Conservation (phyloP, 768 basidiomycete genomes). For the Leccinum obscurum region DNA sequence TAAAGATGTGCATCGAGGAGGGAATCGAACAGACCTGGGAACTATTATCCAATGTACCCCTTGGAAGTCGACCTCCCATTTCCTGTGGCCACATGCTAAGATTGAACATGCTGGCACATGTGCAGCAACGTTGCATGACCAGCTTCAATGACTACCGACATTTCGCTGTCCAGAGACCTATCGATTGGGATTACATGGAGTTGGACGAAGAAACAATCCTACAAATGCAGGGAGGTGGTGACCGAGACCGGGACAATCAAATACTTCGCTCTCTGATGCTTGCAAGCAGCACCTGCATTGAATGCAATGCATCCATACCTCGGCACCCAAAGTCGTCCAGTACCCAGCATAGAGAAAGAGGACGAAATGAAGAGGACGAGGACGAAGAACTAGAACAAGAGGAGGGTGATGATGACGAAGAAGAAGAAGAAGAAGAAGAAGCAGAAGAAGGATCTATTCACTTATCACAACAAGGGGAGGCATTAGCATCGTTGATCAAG, state of each 20-base stretch:
- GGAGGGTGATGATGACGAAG: not conserved
- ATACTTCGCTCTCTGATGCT: not conserved
- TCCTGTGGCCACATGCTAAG: conserved; percentile 4
- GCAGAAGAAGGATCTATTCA: not conserved
- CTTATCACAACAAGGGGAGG: not conserved
- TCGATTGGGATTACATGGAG: not conserved
- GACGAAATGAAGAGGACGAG: not conserved
- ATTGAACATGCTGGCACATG: not conserved
- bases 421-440: too few species aligned
- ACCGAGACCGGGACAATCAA: not conserved
- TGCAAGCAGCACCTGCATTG: not conserved
- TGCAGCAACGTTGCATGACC: not conserved
- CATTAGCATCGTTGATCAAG: not conserved
- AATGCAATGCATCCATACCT: not conserved
- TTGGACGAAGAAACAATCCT: not conserved
- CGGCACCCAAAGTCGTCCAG: not conserved
- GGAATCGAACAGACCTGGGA: not conserved
- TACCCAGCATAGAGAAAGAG: too few species aligned
- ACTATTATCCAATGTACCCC: not conserved
- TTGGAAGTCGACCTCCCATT: not conserved
- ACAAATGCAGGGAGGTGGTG: not conserved
- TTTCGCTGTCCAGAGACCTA: not conserved
- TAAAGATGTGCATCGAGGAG: conserved; percentile 1
- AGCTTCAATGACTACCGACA: conserved; percentile 3
- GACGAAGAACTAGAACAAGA: too few species aligned